Evolutionary conservation across 139 green algal genomes (phyloP), one percentile per base, ranked within the genome.

Genomic region (Diplosphaera chodatii): DNA sequence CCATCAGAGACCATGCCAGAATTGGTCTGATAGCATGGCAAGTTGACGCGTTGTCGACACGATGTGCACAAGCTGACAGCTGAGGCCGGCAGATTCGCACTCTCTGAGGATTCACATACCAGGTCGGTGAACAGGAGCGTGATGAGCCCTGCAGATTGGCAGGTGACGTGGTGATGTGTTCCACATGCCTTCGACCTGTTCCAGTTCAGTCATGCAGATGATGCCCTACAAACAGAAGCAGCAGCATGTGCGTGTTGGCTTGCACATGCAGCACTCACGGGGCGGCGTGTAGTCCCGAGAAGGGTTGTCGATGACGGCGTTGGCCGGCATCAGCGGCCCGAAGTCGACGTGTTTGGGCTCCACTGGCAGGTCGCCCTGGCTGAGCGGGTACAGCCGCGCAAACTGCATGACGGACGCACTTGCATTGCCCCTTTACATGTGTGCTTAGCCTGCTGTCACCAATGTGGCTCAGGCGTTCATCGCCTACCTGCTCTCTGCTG

Each of bases 251-350:
- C n/a, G n/a, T n/a, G 2, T 56, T 66, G 4, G 4, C 30, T 1
- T 30, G 64, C 16, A 20, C 27, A 41, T 16, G 28, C 21, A 41
- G 70, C 6, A 25, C 67, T 3, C 48, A 78, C 68, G 48, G 1
- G 94, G 93, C 28, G 94, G 92, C 22, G 94, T 98, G 87, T 96
- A 98, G 84, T 98, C 94, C 10, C 90, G 77, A 3, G 78, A 89
- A 15, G 91, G 90, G 69, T 91, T 97, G 70, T 93, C 92, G 4
- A 96, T 75, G 1, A 72, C 67, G 13, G 89, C 83, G 20, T 71
- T 75, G 18, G 71, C 32, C 1, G 92, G 90, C 71, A 96, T 79
- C 40, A 92, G 79, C 8, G 88, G 87, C 4, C 87, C 87, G 29
- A 97, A 87, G 66, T 96, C 89, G 2, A 92, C 77, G 18, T 83